phyloP scores from a whole-genome alignment of 2,329 filamentous ascomycete genomes.

The Hypomyces perniciosus region DNA sequence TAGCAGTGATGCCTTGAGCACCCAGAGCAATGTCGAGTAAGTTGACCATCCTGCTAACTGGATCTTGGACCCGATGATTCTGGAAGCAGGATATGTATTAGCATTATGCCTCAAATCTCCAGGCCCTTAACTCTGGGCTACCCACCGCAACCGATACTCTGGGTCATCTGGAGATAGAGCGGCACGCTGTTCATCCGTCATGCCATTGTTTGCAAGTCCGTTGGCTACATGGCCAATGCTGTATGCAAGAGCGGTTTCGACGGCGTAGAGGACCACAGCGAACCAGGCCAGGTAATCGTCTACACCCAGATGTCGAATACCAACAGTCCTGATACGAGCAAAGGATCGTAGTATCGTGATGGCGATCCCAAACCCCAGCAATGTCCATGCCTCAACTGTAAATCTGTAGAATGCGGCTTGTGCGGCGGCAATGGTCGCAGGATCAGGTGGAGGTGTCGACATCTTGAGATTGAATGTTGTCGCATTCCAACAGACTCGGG shows the following conservation, averaged over 20 bases:
- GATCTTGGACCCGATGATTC: conserved; percentile 51
- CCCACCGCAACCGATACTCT: conserved; percentile 38
- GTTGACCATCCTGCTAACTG: conserved; percentile 51
- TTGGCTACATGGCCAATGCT: conserved; percentile 41
- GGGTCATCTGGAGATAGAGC: conserved; percentile 36
- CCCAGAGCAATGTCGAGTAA: conserved; percentile 49
- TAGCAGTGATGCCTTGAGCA: conserved; percentile 50
- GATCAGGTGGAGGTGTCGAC: conserved; percentile 13
- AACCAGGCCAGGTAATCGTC: conserved; percentile 57
- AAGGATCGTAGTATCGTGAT: conserved; percentile 46
- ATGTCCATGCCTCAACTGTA: conserved; percentile 32
- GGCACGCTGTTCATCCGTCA: conserved; percentile 45
- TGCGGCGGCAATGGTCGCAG: conserved; percentile 19
- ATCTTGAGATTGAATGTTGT: conserved; percentile 1
- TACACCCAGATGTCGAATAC: conserved; percentile 43
- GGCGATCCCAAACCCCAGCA: conserved; percentile 43
- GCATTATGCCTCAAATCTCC: neutral
- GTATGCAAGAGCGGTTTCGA: conserved; percentile 47
- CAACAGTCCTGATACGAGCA: conserved; percentile 42
- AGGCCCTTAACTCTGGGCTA: neutral
- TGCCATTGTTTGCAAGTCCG: conserved; percentile 51
- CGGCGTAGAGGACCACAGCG: conserved; percentile 46
- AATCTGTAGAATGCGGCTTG: conserved; percentile 21
- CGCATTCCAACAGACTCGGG: neutral
- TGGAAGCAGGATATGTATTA: conserved; percentile 13